Percentiles rank a stretch among this genome's conserved stretches.
phyloP scores from a whole-genome alignment of 164 flowering plant genomes.

The Akebia trifoliata region DNA sequence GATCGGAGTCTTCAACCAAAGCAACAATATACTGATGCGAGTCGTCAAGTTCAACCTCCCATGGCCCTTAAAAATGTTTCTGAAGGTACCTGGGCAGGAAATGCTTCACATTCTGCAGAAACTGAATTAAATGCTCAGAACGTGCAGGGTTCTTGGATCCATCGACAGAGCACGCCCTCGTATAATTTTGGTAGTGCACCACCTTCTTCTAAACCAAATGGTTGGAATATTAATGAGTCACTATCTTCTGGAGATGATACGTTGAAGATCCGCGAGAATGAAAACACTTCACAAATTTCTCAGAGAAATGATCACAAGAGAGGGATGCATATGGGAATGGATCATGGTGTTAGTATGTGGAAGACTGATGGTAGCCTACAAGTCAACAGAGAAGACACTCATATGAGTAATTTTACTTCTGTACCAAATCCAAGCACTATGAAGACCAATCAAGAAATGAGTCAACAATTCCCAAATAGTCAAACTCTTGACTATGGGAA shows the following conservation, averaged over 20 bases:
- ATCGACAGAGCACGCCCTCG: slow-evolving; percentile 22
- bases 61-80: slow-evolving; percentile 29
- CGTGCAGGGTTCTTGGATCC: slow-evolving; percentile 24
- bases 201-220: slow-evolving; percentile 15
- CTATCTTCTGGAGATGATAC: slow-evolving; percentile 11
- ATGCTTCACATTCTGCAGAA: slow-evolving; percentile 17
- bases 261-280: background rate
- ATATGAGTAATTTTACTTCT: slow-evolving; percentile 14
- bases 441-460: slow-evolving; percentile 24
- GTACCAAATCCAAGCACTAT: slow-evolving; percentile 16
- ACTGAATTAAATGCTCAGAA: slow-evolving; percentile 19
- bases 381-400: slow-evolving; percentile 19
- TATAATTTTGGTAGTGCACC: slow-evolving; percentile 19
- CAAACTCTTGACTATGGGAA: slow-evolving; percentile 28
- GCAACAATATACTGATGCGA: slow-evolving; percentile 26
- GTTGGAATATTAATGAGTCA: slow-evolving; percentile 24
- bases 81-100: slow-evolving; percentile 28
- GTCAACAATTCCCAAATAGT: slow-evolving; percentile 19
- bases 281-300: background rate
- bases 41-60: slow-evolving; percentile 31
- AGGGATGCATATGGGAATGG: slow-evolving; percentile 19
- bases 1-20: slow-evolving; percentile 27
- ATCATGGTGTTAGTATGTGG: slow-evolving; percentile 25
- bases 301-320: slow-evolving; percentile 19
- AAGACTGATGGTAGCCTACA: slow-evolving; percentile 21